Evolutionary conservation across 2,329 filamentous ascomycete species (phyloP).

Genomic region (Annulohypoxylon truncatum): DNA sequence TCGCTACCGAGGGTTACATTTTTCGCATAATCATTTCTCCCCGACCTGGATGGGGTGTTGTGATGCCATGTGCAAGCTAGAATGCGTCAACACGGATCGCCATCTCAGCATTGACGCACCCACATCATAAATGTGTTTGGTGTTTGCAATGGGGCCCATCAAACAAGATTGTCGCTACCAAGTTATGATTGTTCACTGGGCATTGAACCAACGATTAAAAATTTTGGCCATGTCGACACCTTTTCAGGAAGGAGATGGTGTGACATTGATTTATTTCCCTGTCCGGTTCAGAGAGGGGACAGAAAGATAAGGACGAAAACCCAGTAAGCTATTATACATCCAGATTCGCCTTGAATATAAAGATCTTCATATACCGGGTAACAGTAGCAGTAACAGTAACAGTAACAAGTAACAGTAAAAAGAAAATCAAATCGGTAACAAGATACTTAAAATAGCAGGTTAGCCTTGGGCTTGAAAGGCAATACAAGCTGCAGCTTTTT

Average conservation of each 20-base stretch:
- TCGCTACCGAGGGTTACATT: not conserved
- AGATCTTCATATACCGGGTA: too few relatives aligned
- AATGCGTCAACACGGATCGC: not conserved
- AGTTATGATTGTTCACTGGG: not conserved
- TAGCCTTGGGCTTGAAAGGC: too few relatives aligned
- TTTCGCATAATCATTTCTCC: not conserved
- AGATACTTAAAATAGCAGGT: too few relatives aligned
- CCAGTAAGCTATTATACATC: not conserved
- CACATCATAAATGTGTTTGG: not conserved
- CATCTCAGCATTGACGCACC: not conserved
- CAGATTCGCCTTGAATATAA: not conserved
- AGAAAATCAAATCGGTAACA: too few relatives aligned
- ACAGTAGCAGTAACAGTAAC: too few relatives aligned
- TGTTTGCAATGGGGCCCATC: not conserved
- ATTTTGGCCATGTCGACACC: not conserved
- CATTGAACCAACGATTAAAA: not conserved
- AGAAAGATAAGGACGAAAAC: constrained; percentile 6
- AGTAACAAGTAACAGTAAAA: too few relatives aligned
- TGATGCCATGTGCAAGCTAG: not conserved
- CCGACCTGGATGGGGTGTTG: not conserved
- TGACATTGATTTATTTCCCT: not conserved
- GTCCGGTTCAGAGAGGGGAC: constrained; percentile 2
- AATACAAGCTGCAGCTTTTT: too few relatives aligned
- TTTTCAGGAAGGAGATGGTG: constrained; percentile 21
- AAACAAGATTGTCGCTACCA: not conserved